These are phyloP conservation scores for Escovopsis sp. DNA, from an alignment of 2,329 filamentous ascomycete genomes.

Conservation along the genomic window DNA sequence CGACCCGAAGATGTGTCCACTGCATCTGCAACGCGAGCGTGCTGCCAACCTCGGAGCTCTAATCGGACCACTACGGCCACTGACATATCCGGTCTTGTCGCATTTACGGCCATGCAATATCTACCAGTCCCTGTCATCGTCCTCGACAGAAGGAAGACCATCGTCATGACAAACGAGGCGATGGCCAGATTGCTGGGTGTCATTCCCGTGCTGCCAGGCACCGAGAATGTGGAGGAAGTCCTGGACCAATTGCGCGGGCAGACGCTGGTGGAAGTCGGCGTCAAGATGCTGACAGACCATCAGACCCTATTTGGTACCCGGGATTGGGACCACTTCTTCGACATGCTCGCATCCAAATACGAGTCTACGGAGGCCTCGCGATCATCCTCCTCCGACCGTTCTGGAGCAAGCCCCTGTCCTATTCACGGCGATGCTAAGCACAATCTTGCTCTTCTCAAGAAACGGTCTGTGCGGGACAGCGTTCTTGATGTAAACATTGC, in stretches of 20 bases:
- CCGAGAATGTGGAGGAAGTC: slow-evolving; percentile 27
- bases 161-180: slow-evolving; percentile 60
- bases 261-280: slow-evolving; percentile 51
- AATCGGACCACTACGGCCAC: slow-evolving; percentile 28
- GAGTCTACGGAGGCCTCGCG: not conserved
- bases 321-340: slow-evolving; percentile 26
- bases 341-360: slow-evolving; percentile 25
- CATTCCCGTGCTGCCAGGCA: slow-evolving; percentile 24
- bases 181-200: slow-evolving; percentile 55
- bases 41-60: slow-evolving; percentile 23
- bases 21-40: slow-evolving; percentile 4
- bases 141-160: slow-evolving; percentile 50
- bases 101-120: slow-evolving; percentile 56
- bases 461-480: slow-evolving; percentile 36
- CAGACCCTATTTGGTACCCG: too few relatives aligned
- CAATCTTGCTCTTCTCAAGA: slow-evolving; percentile 12
- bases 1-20: too few relatives aligned
- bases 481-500: slow-evolving; percentile 54
- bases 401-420: not conserved
- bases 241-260: slow-evolving; percentile 49
- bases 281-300: slow-evolving; percentile 44
- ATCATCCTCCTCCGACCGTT: slow-evolving; percentile 6
- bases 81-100: slow-evolving; percentile 37
- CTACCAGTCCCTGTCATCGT: slow-evolving; percentile 58
- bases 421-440: slow-evolving; percentile 18